phyloP scores from a whole-genome alignment of 345 rosid species.

The Aquilaria sinensis region DNA sequence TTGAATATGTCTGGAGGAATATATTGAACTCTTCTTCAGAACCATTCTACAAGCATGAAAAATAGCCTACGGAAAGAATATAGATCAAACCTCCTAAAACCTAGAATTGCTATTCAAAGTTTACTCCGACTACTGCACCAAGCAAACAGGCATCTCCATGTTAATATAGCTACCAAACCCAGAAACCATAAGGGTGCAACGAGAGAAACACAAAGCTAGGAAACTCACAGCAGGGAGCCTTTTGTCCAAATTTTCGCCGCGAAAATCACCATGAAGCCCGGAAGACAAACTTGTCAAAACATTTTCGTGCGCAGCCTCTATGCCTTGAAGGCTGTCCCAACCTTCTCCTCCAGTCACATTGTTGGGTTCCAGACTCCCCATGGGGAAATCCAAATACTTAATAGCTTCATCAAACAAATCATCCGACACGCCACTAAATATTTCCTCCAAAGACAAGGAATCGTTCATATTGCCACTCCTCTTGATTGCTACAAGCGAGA shows the following conservation, averaged over 20 bases:
- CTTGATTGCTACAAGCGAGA: constrained; percentile 13
- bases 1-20: no score
- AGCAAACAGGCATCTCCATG: no score
- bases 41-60: no score
- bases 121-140: no score
- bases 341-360: constrained; percentile 30
- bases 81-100: no score
- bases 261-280: constrained; percentile 20
- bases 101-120: no score
- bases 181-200: no score
- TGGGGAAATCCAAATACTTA: constrained; percentile 41
- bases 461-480: constrained; percentile 20
- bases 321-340: constrained; percentile 49
- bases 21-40: no score
- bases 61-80: no score
- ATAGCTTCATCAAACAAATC: constrained; percentile 52
- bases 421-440: constrained; percentile 42
- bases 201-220: background rate
- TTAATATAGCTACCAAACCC: no score
- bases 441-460: constrained; percentile 48
- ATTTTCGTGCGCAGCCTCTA: constrained; percentile 52
- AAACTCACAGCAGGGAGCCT: constrained; percentile 37
- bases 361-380: constrained; percentile 46
- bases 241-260: constrained; percentile 20
- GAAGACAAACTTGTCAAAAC: constrained; percentile 35